Percentiles rank a stretch among this genome's conserved stretches.
Conservation (phyloP, 148 eudicot genomes). For the Fagopyrum homotropicum region DNA sequence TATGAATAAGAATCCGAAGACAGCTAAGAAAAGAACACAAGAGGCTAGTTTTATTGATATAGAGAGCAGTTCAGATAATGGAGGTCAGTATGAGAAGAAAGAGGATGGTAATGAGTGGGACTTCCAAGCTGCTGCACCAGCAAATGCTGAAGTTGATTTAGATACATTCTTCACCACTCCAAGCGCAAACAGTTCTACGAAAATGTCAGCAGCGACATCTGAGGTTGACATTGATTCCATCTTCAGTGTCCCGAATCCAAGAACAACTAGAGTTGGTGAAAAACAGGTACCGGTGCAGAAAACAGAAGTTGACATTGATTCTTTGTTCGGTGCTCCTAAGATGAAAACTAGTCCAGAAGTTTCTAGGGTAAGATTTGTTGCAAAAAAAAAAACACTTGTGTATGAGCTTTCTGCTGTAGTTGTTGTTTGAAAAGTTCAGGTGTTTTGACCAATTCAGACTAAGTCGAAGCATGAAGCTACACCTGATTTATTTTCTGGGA, state of each 20-base stretch:
- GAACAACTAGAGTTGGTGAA: background rate
- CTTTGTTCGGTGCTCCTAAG: background rate
- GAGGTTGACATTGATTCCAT: slow-evolving; percentile 37
- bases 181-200: slow-evolving; percentile 19
- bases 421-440: background rate
- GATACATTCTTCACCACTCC: slow-evolving; percentile 38
- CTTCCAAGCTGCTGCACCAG: slow-evolving; percentile 19
- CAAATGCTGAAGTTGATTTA: slow-evolving; percentile 27
- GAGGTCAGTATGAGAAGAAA: slow-evolving; percentile 7
- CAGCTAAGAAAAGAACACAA: slow-evolving; percentile 8
- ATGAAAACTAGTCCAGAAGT: background rate
- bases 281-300: background rate
- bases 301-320: slow-evolving; percentile 9
- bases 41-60: slow-evolving; percentile 28
- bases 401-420: background rate
- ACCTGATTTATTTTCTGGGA: slow-evolving; percentile 23
- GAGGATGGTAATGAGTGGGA: slow-evolving; percentile 13
- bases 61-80: slow-evolving; percentile 21
- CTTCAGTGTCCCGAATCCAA: slow-evolving; percentile 21
- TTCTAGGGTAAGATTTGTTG: slow-evolving; percentile 9
- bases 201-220: slow-evolving; percentile 20
- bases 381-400: background rate
- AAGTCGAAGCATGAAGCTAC: slow-evolving; percentile 18
- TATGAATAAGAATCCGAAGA: slow-evolving; percentile 6
- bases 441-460: background rate